phyloP scores from a whole-genome alignment of 2,329 filamentous ascomycete genomes.

The Spiromastix sp. region DNA sequence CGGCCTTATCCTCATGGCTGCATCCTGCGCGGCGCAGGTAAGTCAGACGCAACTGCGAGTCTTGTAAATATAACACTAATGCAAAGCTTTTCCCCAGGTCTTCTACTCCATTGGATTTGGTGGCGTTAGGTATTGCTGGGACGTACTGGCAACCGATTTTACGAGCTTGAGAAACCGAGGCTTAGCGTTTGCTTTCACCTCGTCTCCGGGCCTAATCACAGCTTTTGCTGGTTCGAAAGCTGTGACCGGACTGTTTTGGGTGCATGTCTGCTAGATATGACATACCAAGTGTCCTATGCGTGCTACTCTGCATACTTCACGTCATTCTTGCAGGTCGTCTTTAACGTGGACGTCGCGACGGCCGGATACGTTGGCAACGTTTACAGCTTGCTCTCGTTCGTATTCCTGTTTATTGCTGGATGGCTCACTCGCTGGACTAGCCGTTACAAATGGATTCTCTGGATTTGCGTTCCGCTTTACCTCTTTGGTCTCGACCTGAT shows the following conservation, averaged over 20 bases:
- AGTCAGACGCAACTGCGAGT: slow-evolving; percentile 33
- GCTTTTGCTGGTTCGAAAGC: slow-evolving; percentile 38
- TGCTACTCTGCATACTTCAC: slow-evolving; percentile 43
- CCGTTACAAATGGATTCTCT: slow-evolving; percentile 39
- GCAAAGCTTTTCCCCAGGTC: neutral
- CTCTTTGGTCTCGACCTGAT: slow-evolving; percentile 42
- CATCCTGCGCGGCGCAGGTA: slow-evolving; percentile 4
- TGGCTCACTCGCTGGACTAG: slow-evolving; percentile 35
- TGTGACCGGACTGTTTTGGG: slow-evolving; percentile 25
- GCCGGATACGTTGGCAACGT: slow-evolving; percentile 35
- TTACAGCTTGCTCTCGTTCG: slow-evolving; percentile 28
- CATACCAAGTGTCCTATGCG: slow-evolving; percentile 5
- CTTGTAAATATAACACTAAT: slow-evolving; percentile 1
- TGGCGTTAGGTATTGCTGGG: slow-evolving; percentile 44
- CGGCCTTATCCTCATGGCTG: slow-evolving; percentile 13
- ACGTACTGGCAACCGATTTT: slow-evolving; percentile 51
- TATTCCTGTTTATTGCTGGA: neutral
- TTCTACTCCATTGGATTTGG: slow-evolving; percentile 46
- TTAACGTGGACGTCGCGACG: slow-evolving; percentile 28
- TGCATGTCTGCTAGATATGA: neutral
- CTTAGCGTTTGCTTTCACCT: slow-evolving; percentile 46
- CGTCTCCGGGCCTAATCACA: slow-evolving; percentile 39
- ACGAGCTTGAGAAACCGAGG: slow-evolving; percentile 48
- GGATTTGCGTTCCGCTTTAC: slow-evolving; percentile 39
- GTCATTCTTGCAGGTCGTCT: slow-evolving; percentile 44